These are phyloP conservation scores for Crataegus laevigata DNA, from an alignment of 306 rosid species.

Conservation along the genomic window DNA sequence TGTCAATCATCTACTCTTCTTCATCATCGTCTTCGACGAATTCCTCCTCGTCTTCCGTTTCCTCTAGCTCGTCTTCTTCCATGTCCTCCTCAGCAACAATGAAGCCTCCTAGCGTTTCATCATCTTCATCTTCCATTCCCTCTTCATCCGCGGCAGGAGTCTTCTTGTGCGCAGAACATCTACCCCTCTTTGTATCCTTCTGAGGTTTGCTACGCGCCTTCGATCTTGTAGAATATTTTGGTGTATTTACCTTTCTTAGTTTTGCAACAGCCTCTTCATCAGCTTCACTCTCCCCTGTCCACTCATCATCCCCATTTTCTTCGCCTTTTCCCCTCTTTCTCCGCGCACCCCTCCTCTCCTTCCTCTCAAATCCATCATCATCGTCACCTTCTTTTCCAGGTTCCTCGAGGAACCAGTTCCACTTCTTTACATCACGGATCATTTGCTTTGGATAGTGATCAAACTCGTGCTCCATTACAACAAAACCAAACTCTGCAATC, in stretches of 20 bases:
- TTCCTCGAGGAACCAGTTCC: constrained; percentile 87
- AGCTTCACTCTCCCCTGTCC: constrained; percentile 65
- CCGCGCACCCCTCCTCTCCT: constrained; percentile 13
- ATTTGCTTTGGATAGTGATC: constrained; percentile 57
- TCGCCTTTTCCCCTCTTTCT: constrained; percentile 39
- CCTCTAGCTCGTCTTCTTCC: constrained; percentile 23
- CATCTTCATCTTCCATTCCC: constrained; percentile 29
- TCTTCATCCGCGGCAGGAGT: constrained; percentile 7
- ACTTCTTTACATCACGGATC: constrained; percentile 41
- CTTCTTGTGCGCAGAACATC: constrained; percentile 30
- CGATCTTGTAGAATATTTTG: constrained; percentile 57
- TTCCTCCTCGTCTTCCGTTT: constrained; percentile 31
- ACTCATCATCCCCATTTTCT: constrained; percentile 46
- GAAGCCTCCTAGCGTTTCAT: constrained; percentile 64
- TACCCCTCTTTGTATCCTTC: constrained; percentile 17
- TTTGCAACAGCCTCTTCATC: constrained; percentile 35
- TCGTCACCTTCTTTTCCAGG: constrained; percentile 32
- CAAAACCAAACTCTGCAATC: constrained; percentile 76
- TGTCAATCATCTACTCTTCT: constrained; percentile 8
- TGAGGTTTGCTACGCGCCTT: constrained; percentile 20
- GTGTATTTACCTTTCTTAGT: constrained; percentile 29
- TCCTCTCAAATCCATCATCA: constrained; percentile 31
- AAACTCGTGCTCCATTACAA: constrained; percentile 68
- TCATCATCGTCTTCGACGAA: constrained; percentile 29
- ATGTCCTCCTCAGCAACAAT: constrained; percentile 49